These are phyloP conservation scores for Botryosphaeria dothidea DNA, from an alignment of 2,329 filamentous ascomycete genomes.

Conservation along the genomic window DNA sequence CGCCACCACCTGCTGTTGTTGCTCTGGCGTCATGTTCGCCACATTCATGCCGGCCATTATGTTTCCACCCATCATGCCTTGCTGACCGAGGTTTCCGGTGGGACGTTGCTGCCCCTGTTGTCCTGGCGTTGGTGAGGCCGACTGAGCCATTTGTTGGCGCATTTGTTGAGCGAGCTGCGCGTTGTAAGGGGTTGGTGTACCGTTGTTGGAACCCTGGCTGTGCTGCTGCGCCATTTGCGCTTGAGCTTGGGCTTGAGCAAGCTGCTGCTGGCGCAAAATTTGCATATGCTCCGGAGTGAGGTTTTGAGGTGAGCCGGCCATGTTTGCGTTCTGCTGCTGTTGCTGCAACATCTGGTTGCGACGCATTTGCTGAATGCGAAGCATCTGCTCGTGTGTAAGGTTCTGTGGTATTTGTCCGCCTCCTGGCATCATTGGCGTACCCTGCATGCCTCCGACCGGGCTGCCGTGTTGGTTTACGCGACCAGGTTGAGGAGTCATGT, in stretches of 20 bases:
- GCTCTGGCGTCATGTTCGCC: slow-evolving; percentile 11
- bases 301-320: slow-evolving; percentile 25
- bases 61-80: slow-evolving; percentile 8
- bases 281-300: slow-evolving; percentile 39
- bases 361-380: slow-evolving; percentile 13
- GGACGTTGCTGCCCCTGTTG: slow-evolving; percentile 14
- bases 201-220: slow-evolving; percentile 9
- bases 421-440: slow-evolving; percentile 39
- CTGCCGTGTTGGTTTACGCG: slow-evolving; percentile 39
- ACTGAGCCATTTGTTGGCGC: slow-evolving; percentile 11
- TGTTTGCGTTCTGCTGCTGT: slow-evolving; percentile 11
- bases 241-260: slow-evolving; percentile 11
- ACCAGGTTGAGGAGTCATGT: slow-evolving; percentile 40
- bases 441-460: slow-evolving; percentile 34
- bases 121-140: slow-evolving; percentile 1
- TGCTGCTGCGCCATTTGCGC: slow-evolving; percentile 5
- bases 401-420: slow-evolving; percentile 26
- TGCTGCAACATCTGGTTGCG: slow-evolving; percentile 10
- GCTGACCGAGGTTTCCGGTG: not conserved
- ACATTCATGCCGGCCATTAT: not conserved
- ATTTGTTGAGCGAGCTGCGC: slow-evolving; percentile 16
- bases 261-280: not conserved
- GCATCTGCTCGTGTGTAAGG: slow-evolving; percentile 12
- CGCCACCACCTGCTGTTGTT: not conserved
- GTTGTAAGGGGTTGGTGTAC: slow-evolving; percentile 12